Base-by-base conservation (phyloP, 2,329 filamentous ascomycete species). In the Ophiostoma pallidulum region DNA sequence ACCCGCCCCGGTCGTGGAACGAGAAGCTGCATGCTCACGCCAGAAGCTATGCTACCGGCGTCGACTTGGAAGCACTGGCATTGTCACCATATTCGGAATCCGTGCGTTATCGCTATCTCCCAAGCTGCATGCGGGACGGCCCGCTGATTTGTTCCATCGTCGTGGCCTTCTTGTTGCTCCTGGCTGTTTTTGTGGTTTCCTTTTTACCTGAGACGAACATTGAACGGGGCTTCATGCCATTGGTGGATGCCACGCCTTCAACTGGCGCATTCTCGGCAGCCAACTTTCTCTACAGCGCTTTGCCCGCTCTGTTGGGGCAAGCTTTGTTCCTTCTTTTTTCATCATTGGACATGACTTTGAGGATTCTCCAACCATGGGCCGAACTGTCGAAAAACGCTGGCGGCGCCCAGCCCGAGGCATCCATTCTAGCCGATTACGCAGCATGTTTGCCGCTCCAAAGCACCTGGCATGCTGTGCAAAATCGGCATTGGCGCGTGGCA, bases 261-360 rank as follows among this genome's bases (percentile, higher is more conserved):
- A 58, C 65, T 0, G 70, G 69, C 22, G 86, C 84, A 16, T 96
- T 94, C 64, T 94, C 87, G 1, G 72, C 86, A 0, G 86, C 88
- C 42, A 88, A 95, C 64, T 96, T 96, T 66, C 67, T 95, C 43
- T 96, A 89, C 69, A 80, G 77, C 51, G 88, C 90, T 63, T 48
- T 90, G 19, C 85, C 86, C 0, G 77, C 82, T 3, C 56, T 84
- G 0, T 60, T 89, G 24, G 86, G 81, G 4, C 77, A 81, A 58
- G 55, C 84, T 14, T 66, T 86, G 41, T 85, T 82, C 60, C 72
- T 88, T 39, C 62, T 75, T 43, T 81, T 86, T 61, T 76, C 84
- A 52, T 73, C 76, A 28, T 64, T 88, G 48, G 84, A 89, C 58
- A 71, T 78, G 59, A 70, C 75, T 2, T 60, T 87, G 50, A 78